phyloP scores from a whole-genome alignment of 2,329 filamentous ascomycete genomes.

The Metarhizium brunneum region DNA sequence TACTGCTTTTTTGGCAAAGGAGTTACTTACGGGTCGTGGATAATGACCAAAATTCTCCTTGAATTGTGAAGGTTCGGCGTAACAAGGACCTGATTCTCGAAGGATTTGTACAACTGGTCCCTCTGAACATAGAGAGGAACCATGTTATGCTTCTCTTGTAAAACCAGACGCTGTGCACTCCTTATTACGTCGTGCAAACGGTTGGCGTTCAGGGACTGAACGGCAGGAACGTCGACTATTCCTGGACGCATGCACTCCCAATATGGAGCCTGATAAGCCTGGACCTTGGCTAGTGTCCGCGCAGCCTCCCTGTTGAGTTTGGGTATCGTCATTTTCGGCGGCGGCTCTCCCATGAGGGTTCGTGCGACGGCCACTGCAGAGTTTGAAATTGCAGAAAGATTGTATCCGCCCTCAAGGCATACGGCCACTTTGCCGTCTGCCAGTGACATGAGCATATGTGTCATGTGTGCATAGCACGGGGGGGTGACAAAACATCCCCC shows the following conservation, averaged over 20 bases:
- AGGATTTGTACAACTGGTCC: conserved; percentile 62
- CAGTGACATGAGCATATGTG: conserved; percentile 95
- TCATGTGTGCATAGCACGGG: conserved; percentile 94
- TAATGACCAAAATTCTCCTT: conserved; percentile 68
- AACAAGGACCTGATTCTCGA: conserved; percentile 78
- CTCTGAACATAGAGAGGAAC: conserved; percentile 71
- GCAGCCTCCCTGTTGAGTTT: conserved; percentile 49
- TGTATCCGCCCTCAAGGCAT: conserved; percentile 93
- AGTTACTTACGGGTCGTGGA: conserved; percentile 76
- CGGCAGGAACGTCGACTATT: conserved; percentile 42
- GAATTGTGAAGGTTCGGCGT: conserved; percentile 60
- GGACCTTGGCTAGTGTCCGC: conserved; percentile 47
- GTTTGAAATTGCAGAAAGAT: conserved; percentile 82
- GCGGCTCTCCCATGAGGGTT: conserved; percentile 92
- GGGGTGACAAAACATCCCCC: conserved; percentile 91
- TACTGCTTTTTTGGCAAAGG: neutral
- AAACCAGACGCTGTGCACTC: conserved; percentile 59
- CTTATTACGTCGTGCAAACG: conserved; percentile 75
- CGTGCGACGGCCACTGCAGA: conserved; percentile 86
- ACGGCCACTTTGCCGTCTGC: conserved; percentile 84
- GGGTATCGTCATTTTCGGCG: conserved; percentile 49
- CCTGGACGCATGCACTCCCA: conserved; percentile 84
- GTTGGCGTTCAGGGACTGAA: conserved; percentile 44
- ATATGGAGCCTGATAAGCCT: conserved; percentile 55
- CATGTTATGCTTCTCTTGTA: conserved; percentile 70